phyloP scores from a whole-genome alignment of 2,329 filamentous ascomycete genomes.

The Moelleriella libera region DNA sequence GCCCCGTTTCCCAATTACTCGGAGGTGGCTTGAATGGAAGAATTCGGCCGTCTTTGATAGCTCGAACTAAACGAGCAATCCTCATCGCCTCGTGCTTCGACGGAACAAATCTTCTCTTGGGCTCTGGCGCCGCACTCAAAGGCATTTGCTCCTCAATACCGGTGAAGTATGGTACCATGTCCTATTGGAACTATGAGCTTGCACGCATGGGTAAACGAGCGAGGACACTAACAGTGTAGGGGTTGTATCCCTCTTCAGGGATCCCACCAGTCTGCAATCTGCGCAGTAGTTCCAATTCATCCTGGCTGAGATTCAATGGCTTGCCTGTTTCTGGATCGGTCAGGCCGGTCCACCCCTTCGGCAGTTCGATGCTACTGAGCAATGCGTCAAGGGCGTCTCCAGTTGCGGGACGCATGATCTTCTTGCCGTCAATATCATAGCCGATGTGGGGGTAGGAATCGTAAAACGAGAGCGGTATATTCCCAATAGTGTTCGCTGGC shows the following conservation, averaged over 20 bases:
- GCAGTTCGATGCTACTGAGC: slow-evolving; percentile 90
- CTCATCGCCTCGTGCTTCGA: slow-evolving; percentile 95
- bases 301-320: slow-evolving; percentile 70
- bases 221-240: slow-evolving; percentile 57
- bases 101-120: slow-evolving; percentile 87
- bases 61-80: slow-evolving; percentile 92
- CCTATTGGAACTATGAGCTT: slow-evolving; percentile 23
- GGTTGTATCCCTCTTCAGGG: slow-evolving; percentile 78
- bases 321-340: slow-evolving; percentile 92
- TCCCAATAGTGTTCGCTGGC: slow-evolving; percentile 78
- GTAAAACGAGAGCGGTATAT: slow-evolving; percentile 91
- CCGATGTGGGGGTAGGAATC: slow-evolving; percentile 97
- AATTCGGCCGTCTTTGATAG: slow-evolving; percentile 88
- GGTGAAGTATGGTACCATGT: slow-evolving; percentile 89
- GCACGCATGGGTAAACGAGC: not conserved
- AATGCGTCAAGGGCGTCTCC: slow-evolving; percentile 87
- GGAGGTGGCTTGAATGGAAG: slow-evolving; percentile 72
- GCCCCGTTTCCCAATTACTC: slow-evolving; percentile 54
- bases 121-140: slow-evolving; percentile 83
- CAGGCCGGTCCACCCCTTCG: slow-evolving; percentile 92
- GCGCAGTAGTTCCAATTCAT: slow-evolving; percentile 79
- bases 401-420: slow-evolving; percentile 88
- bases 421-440: slow-evolving; percentile 98
- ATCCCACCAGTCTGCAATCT: slow-evolving; percentile 82
- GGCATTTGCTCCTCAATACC: slow-evolving; percentile 88